Base-by-base conservation (phyloP, 768 basidiomycete genomes). In the Paxillus ammoniavirescens region DNA sequence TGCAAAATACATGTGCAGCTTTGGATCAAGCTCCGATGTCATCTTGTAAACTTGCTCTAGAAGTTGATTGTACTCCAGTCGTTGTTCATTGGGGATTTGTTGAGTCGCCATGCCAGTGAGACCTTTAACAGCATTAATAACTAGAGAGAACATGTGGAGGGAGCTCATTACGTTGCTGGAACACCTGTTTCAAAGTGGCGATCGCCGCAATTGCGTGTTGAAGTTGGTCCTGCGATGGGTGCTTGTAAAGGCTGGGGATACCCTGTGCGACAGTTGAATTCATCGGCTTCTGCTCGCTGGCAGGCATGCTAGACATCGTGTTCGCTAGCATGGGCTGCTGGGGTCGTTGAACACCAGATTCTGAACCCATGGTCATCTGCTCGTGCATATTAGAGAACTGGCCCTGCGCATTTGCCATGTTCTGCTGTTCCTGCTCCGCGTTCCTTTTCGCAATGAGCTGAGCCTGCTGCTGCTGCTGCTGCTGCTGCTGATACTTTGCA, bases 41-140 rank as follows among this genome's bases (percentile, higher is more conserved):
- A 72, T 62, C 47, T 75, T 80, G 62, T 65, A 65, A 14, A 83
- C 61, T 35, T 77, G 73, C 46, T 85, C 83, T 28, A 88, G 70
- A 5, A 78, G 40, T 21, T 64, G 61, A 49, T 74, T 77, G 58
- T 79, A 89, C 50, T 83, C 83, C 41, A 71, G 53, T 42, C 80
- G 75, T 53, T 82, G 83, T 2, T 83, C 81, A 8, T 76, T 71
- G 5, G 83, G 75, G 26, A 88, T 60, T 15, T 76, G 75, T 15
- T 73, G 61, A 8, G 59, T 45, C 8, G 61, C 48, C 64, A 77
- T 73, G 42, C 59, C 64, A 7, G 62, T 66, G 40, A 76, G 64
- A 28, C 64, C 80, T 80, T 51, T 14, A 50, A 38, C 28, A n/a
- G 50, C 3, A 47, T 61, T 13, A 62, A 55, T 41, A 49, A 44